Evolutionary conservation across 768 basidiomycete genomes (phyloP), one percentile per base, ranked within the genome.

Genomic region (Trametes coccinea): DNA sequence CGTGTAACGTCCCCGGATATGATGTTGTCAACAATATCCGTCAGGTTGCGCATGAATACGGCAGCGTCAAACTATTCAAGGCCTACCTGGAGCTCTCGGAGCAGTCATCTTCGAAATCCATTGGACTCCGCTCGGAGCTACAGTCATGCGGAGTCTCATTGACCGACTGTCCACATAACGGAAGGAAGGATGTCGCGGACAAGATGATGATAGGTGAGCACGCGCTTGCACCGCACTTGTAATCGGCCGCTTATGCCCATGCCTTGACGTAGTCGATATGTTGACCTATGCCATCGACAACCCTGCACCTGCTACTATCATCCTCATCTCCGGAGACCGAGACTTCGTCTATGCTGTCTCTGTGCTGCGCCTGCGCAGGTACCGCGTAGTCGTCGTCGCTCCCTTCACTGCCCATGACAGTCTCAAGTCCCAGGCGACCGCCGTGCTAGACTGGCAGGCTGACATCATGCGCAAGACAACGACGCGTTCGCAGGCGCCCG

Each of bases 321-420:
- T 89, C 43, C 75, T 90, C 44, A 85, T 90, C 66, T 81, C 87
- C 0, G 85, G 84, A 14, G 87, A 90, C 72, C 79, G 86, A 43
- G 88, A 89, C 70, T 84, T 88, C 66, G 82, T 84, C 4, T 90
- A 88, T 68, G 83, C 83, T n/a, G 72, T 87, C 1, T 65, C 67
- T 14, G 65, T 65, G 11, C 61, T 70, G 5, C 65, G 69, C 9
- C 43, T 64, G 29, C 61, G 69, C 47, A 58, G 55, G 37, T 70
- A 68, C 49, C 61, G 62, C 49, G 63, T 70, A 31, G 67, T 70
- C 13, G 52, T 70, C 6, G 77, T 77, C 48, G 79, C 80, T 0
- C 67, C 67, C 11, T 60, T 62, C 50, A 48, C 62, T 3, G 67
- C 75, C 1, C 80, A 84, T 44, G 66, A 71, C 14, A 84, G 79